These are phyloP conservation scores for Phycomyces nitens DNA, from an alignment of 192 early-diverging fungal genomes.

Conservation along the genomic window DNA sequence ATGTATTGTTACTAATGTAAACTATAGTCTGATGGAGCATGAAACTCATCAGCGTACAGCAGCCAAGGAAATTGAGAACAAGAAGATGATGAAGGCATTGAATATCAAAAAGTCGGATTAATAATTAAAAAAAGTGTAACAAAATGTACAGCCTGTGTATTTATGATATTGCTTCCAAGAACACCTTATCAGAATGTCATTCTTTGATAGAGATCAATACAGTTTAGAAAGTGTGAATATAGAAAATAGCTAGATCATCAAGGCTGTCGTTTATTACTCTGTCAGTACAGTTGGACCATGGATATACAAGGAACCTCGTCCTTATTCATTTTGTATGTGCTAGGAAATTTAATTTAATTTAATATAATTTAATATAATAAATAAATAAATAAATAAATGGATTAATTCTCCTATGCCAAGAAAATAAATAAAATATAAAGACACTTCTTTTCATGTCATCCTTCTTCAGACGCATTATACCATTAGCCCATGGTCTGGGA, in stretches of 20 bases:
- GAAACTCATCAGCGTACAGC: conserved; percentile 71
- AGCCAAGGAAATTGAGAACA: conserved; percentile 68
- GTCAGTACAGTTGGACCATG: no score
- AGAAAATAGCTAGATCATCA: no score
- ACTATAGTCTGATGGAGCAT: conserved; percentile 45
- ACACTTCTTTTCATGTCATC: not conserved
- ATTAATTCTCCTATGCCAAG: not conserved
- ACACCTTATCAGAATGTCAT: conserved; percentile 20
- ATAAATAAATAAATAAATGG: conserved; percentile 6
- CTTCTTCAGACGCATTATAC: no score
- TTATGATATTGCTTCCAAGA: conserved; percentile 70
- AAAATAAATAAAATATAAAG: conserved; percentile 1
- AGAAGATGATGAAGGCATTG: conserved; percentile 60
- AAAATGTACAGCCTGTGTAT: conserved; percentile 76
- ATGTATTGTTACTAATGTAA: no score
- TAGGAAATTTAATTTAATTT: no score
- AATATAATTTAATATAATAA: conserved; percentile 20
- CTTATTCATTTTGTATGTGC: no score
- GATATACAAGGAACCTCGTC: no score
- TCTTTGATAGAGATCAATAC: no score
- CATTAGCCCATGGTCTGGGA: no score
- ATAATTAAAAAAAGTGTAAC: no score
- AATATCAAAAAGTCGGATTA: conserved; percentile 55
- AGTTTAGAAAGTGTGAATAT: no score
- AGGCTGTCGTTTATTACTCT: no score